Percentiles rank a stretch among this genome's conserved stretches.
Conservation (phyloP, 768 basidiomycete genomes). For the Nidularia sp. region DNA sequence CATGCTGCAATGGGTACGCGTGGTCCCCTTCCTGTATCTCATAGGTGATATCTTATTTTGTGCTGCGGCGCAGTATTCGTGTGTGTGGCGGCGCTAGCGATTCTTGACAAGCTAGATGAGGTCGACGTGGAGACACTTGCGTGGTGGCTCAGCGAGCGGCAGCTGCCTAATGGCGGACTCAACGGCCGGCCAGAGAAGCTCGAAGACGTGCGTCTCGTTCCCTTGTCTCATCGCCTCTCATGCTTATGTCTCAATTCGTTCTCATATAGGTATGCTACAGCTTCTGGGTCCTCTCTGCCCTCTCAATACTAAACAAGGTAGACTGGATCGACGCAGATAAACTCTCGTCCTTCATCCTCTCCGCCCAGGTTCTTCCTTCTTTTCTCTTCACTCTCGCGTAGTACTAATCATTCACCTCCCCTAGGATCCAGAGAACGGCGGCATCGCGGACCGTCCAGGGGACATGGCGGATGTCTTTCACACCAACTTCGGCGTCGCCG, state of each 20-base stretch:
- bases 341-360: slow-evolving; percentile 77
- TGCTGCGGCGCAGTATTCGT: slow-evolving; percentile 64
- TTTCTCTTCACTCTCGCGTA: background rate
- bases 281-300: slow-evolving; percentile 90
- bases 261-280: slow-evolving; percentile 85
- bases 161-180: slow-evolving; percentile 88
- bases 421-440: slow-evolving; percentile 87
- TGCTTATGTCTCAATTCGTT: background rate
- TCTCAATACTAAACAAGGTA: slow-evolving; percentile 80
- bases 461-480: slow-evolving; percentile 98
- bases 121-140: slow-evolving; percentile 77
- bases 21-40: background rate
- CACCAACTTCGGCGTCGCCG: slow-evolving; percentile 88
- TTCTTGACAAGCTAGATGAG: slow-evolving; percentile 77
- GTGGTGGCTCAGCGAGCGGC: slow-evolving; percentile 94
- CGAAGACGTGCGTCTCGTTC: slow-evolving; percentile 66
- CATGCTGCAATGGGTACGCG: slow-evolving; percentile 83
- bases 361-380: slow-evolving; percentile 62
- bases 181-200: slow-evolving; percentile 98
- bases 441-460: slow-evolving; percentile 91
- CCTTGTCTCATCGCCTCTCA: background rate
- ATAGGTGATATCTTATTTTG: background rate
- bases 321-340: slow-evolving; percentile 86
- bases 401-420: background rate
- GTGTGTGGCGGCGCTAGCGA: slow-evolving; percentile 82